A percentile compares a stretch with the other conserved stretches of the same genome.
Conservation (phyloP, 2,329 filamentous ascomycete genomes). For the Sporothrix phasma region DNA sequence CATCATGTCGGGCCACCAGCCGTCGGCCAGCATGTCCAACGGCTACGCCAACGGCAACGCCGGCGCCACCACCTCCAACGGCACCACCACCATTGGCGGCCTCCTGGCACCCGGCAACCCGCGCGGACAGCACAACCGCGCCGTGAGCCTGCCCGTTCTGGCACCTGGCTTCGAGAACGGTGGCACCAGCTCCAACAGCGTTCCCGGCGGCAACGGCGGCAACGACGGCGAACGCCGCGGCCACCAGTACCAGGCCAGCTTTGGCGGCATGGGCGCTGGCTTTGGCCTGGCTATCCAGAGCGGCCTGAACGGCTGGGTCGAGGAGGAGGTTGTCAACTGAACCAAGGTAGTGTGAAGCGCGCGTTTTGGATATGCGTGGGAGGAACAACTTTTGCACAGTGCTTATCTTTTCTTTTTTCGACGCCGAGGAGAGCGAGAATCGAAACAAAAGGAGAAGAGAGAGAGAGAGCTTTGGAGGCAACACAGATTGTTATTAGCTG, state of each 20-base stretch:
- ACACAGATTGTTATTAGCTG: conserved; percentile 30
- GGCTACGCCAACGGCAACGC: conserved; percentile 43
- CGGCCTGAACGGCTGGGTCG: conserved; percentile 56
- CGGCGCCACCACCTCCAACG: conserved; percentile 34
- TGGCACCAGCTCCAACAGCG: conserved; percentile 40
- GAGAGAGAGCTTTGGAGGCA: conserved; percentile 18
- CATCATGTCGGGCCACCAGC: conserved; percentile 49
- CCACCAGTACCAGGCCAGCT: conserved; percentile 57
- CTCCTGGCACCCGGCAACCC: conserved; percentile 62
- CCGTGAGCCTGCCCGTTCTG: conserved; percentile 74
- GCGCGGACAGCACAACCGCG: conserved; percentile 60
- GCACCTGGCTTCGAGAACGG: conserved; percentile 55
- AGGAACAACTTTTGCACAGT: background rate
- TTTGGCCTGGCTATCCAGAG: conserved; percentile 53
- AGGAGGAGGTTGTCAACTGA: conserved; percentile 55
- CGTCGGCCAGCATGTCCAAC: conserved; percentile 57
- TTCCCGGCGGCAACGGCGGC: conserved; percentile 34
- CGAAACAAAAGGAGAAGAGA: background rate
- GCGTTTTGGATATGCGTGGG: background rate
- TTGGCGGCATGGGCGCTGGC: conserved; percentile 47
- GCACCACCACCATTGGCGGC: conserved; percentile 62
- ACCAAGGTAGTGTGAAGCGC: conserved; percentile 15
- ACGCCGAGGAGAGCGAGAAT: background rate
- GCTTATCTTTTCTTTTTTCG: background rate
- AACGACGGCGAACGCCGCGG: conserved; percentile 47